phyloP scores from a whole-genome alignment of 2,329 filamentous ascomycete species.

The Exophiala spinifera region DNA sequence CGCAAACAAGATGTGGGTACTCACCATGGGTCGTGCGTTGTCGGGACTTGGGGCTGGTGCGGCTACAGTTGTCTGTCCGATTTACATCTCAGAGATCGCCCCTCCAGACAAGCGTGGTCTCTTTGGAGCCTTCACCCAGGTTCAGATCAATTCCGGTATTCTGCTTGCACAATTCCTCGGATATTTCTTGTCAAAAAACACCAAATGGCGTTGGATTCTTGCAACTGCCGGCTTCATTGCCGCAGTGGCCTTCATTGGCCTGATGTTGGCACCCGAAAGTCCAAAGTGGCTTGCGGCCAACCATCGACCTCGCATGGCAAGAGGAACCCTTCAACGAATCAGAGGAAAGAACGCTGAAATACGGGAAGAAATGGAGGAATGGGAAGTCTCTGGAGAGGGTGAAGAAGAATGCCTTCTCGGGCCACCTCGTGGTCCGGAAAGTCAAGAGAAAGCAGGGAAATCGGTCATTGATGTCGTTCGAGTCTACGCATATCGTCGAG shows the following conservation, averaged over 20 bases:
- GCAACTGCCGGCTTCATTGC: constrained; percentile 69
- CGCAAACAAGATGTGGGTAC: constrained; percentile 61
- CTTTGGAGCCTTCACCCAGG: constrained; percentile 81
- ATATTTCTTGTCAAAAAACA: constrained; percentile 77
- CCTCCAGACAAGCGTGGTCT: constrained; percentile 72
- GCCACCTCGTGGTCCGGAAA: constrained; percentile 26
- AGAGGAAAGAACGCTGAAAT: constrained; percentile 70
- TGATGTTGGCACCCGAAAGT: constrained; percentile 75
- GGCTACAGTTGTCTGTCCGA: constrained; percentile 84
- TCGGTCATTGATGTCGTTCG: constrained; percentile 59
- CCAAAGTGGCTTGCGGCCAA: constrained; percentile 78
- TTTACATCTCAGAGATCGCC: constrained; percentile 91
- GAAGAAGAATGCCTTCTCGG: constrained; percentile 36
- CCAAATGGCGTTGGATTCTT: constrained; percentile 80
- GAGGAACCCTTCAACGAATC: constrained; percentile 68
- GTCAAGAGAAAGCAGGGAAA: constrained; percentile 62
- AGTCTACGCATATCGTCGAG: constrained; percentile 67
- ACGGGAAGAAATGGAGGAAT: constrained; percentile 66
- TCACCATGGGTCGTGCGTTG: constrained; percentile 73
- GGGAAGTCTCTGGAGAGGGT: constrained; percentile 40
- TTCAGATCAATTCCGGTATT: constrained; percentile 91
- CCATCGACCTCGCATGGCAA: constrained; percentile 60
- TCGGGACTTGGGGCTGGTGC: constrained; percentile 83
- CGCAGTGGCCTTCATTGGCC: constrained; percentile 61
- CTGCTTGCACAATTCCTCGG: constrained; percentile 77